Percentiles rank a stretch among this genome's conserved stretches.
These are phyloP conservation scores for Beauveria rudraprayagi DNA, from an alignment of 2,329 filamentous ascomycete genomes.

Conservation along the genomic window DNA sequence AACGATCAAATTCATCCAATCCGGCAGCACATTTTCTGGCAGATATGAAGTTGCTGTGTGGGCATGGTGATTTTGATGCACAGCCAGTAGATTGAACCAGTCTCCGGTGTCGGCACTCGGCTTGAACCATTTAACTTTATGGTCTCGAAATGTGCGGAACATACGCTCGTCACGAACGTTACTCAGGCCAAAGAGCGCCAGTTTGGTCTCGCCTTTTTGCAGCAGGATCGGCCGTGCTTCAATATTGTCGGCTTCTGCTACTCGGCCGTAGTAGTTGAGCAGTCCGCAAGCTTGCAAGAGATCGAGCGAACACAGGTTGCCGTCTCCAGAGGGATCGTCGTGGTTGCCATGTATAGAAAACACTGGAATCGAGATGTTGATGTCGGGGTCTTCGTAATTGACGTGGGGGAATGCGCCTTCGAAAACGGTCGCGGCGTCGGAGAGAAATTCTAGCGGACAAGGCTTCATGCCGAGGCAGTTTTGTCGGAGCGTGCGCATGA, in stretches of 20 bases:
- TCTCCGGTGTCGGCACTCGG: constrained; percentile 71
- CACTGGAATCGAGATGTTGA: constrained; percentile 93
- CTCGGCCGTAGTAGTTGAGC: constrained; percentile 91
- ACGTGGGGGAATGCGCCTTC: constrained; percentile 85
- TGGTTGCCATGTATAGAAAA: constrained; percentile 99
- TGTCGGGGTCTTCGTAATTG: constrained; percentile 96
- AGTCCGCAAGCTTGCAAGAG: constrained; percentile 84
- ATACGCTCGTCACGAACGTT: constrained; percentile 94
- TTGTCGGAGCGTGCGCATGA: constrained; percentile 87
- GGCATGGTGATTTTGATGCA: constrained; percentile 93
- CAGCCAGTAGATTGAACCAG: constrained; percentile 93
- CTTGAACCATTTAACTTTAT: constrained; percentile 88
- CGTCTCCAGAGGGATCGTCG: constrained; percentile 95
- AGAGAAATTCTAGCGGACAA: constrained; percentile 89
- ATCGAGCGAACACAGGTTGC: constrained; percentile 84
- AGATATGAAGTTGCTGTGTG: constrained; percentile 90
- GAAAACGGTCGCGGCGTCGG: constrained; percentile 86
- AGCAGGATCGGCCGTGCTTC: constrained; percentile 83
- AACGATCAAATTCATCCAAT: constrained; percentile 83
- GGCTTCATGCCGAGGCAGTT: constrained; percentile 95
- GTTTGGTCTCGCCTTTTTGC: constrained; percentile 87
- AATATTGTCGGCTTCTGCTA: constrained; percentile 88
- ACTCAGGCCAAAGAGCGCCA: constrained; percentile 88
- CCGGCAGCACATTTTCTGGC: constrained; percentile 84
- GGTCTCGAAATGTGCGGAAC: constrained; percentile 86